phyloP scores from a whole-genome alignment of 345 rosid genomes.

The Melaleuca quinquenervia region DNA sequence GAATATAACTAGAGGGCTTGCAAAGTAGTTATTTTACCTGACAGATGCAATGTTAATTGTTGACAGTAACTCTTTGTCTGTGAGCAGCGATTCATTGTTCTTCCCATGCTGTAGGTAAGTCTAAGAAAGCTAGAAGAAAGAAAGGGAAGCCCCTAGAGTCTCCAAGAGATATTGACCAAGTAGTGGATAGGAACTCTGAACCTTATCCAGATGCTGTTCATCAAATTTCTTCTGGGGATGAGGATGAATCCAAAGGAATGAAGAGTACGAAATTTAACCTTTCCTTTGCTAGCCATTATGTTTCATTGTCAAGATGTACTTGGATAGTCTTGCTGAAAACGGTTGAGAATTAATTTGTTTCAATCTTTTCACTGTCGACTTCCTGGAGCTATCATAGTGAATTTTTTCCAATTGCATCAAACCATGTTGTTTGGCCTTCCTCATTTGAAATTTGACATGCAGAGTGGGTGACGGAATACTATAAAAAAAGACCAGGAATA shows the following conservation, averaged over 20 bases:
- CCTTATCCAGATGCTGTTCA: slow-evolving; percentile 28
- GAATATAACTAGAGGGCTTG: background rate
- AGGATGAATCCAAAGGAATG: slow-evolving; percentile 61
- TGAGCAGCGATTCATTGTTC: background rate
- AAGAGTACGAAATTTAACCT: slow-evolving; percentile 36
- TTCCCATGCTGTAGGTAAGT: slow-evolving; percentile 8
- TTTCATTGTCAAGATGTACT: background rate
- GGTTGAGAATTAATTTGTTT: background rate
- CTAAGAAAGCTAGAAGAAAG: slow-evolving; percentile 25
- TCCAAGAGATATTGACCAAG: background rate
- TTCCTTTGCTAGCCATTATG: background rate
- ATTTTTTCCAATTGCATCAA: background rate
- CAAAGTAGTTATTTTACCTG: background rate
- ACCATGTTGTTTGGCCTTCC: background rate
- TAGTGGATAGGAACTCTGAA: slow-evolving; percentile 8
- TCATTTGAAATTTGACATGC: slow-evolving; percentile 2
- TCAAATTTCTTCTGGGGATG: slow-evolving; percentile 66
- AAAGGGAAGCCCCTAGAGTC: slow-evolving; percentile 2
- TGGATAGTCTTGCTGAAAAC: background rate
- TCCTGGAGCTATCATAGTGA: background rate
- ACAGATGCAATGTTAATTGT: background rate
- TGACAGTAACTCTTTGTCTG: background rate
- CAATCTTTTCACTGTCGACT: background rate
- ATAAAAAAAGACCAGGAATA: slow-evolving; percentile 66
- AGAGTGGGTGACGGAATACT: slow-evolving; percentile 78